Base-by-base conservation (phyloP, 2,329 filamentous ascomycete species). In the Teratosphaeria viscida region DNA sequence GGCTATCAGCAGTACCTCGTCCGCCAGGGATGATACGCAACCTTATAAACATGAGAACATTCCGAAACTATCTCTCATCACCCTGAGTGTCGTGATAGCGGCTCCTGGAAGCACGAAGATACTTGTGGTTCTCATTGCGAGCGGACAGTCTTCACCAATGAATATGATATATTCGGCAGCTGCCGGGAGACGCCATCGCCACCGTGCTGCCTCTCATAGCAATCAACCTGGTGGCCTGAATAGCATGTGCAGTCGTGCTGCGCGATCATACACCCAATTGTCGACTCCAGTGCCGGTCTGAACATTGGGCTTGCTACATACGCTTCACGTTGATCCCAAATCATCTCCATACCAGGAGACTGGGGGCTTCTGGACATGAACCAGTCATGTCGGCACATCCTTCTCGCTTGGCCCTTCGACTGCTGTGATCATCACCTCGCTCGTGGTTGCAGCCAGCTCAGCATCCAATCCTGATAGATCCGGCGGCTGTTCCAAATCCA, bases 291-390 rank as follows among this genome's bases (percentile, higher is more conserved):
- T 92, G 1, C 82, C 97, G 0, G 86, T 92, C 29, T 97, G 95
- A 73, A 90, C 90, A 0, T 82, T 97, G 11, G 92, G 92, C 2
- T 82, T 97, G 12, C 87, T 92, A 52, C 92, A 97, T 78, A 92
- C 92, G n/a, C 84, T 97, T 53, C 94, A 97, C 70, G 94, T 92
- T n/a, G 92, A 97, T 74, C 94, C 97, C 71, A 89, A 89, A 64
- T 85, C 84, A 97, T 74, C 82, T 97, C 43, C 95, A 95, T 86
- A 97, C 94, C 0, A 83, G 94, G 2, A 85, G 92, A 6, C 83
- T 97, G 27, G 85, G 97, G 43, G 92, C 92, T 0, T 83, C 89
- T 0, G 91, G 90, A 19, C 90, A 94, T 70, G 84, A 84, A 1
- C 92, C 92, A 1, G 91, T 95, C 11, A 92, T 0, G 92, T 97